These are phyloP conservation scores for Macrophomina tecta DNA, from an alignment of 2,329 filamentous ascomycete species.

Conservation along the genomic window DNA sequence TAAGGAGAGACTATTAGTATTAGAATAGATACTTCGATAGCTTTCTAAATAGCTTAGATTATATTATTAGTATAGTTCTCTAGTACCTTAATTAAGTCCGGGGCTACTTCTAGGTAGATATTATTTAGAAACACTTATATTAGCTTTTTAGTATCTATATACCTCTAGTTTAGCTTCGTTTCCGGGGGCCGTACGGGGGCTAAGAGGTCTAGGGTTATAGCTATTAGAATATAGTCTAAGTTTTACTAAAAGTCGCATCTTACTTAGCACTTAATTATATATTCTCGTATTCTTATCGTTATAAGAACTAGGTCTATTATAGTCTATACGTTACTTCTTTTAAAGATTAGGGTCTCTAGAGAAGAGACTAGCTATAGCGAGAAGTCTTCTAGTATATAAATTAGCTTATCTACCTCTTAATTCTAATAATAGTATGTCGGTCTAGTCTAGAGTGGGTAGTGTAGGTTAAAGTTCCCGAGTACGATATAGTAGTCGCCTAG, in stretches of 20 bases:
- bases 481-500: conserved; percentile 17
- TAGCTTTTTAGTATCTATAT: too few relatives aligned
- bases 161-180: too few relatives aligned
- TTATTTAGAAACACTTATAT: too few relatives aligned
- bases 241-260: not conserved
- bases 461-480: conserved; percentile 31
- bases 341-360: not conserved
- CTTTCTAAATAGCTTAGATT: not conserved
- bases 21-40: not conserved
- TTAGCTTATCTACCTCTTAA: not conserved
- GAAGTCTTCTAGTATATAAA: not conserved
- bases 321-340: not conserved
- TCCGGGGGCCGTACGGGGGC: too few relatives aligned
- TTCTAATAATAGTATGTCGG: not conserved
- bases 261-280: not conserved
- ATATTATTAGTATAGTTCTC: too few relatives aligned
- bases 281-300: not conserved
- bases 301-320: not conserved
- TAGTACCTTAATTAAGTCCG: too few relatives aligned
- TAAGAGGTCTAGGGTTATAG: not conserved
- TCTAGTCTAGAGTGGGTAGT: conserved; percentile 27
- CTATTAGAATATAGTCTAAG: not conserved
- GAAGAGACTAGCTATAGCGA: not conserved
- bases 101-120: too few relatives aligned
- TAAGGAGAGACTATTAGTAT: not conserved